A percentile compares a stretch with the other conserved stretches of the same genome.
Conservation (phyloP, 768 basidiomycete genomes). For the Podaxis sp. region DNA sequence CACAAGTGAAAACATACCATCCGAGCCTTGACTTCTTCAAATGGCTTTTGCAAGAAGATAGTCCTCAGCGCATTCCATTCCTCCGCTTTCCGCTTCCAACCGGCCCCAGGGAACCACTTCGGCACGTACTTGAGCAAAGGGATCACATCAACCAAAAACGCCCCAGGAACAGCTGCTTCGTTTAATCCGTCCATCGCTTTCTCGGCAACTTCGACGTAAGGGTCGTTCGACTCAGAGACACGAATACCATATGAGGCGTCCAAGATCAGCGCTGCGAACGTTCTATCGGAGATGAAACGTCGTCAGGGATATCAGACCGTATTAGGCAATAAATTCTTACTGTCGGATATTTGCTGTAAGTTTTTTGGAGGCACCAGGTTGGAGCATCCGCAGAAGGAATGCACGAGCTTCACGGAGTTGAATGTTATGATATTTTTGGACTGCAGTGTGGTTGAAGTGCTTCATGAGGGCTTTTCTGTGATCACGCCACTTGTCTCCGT, state of each 20-base stretch:
- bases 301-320: constrained; percentile 7
- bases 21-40: constrained; percentile 10
- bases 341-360: constrained; percentile 1
- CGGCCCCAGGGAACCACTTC: constrained; percentile 38
- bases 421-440: constrained; percentile 17
- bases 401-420: constrained; percentile 1
- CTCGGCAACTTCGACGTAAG: constrained; percentile 34
- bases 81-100: constrained; percentile 26
- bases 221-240: constrained; percentile 31
- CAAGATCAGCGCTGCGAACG: constrained; percentile 22
- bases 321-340: background rate
- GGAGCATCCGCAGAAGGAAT: constrained; percentile 9
- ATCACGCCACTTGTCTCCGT: constrained; percentile 24
- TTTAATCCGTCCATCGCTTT: constrained; percentile 24
- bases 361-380: constrained; percentile 3
- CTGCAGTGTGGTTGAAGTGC: constrained; percentile 23
- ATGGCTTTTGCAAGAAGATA: constrained; percentile 8
- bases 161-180: constrained; percentile 24
- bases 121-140: constrained; percentile 32
- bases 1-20: constrained; percentile 6
- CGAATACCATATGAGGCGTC: constrained; percentile 28
- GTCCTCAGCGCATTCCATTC: constrained; percentile 2
- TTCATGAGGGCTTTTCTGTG: constrained; percentile 27
- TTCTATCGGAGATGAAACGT: background rate
- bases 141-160: constrained; percentile 18